A percentile compares a stretch with the other conserved stretches of the same genome.
phyloP scores from a whole-genome alignment of 1,284 basidiomycete genomes.

The Hymenochaete sp. region DNA sequence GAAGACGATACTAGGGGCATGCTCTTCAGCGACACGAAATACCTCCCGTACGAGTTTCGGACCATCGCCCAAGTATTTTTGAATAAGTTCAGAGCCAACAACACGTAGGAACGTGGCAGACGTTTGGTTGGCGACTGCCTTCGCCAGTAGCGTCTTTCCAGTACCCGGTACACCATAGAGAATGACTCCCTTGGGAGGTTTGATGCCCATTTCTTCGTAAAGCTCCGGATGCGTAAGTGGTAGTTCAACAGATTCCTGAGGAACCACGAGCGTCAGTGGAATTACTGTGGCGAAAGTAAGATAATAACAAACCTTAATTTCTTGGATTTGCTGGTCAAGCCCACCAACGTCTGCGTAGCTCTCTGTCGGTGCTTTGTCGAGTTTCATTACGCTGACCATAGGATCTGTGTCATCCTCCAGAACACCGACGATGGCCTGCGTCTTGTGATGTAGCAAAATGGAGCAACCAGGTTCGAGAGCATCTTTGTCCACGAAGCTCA shows the following conservation, averaged over 20 bases:
- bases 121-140: conserved; percentile 98
- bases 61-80: conserved; percentile 99
- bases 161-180: conserved; percentile 98
- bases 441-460: conserved; percentile 95
- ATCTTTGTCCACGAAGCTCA: conserved; percentile 99
- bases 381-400: conserved; percentile 97
- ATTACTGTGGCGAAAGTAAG: conserved; percentile 11
- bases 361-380: conserved; percentile 98
- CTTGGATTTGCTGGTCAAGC: conserved; percentile 93
- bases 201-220: conserved; percentile 99
- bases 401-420: conserved; percentile 96
- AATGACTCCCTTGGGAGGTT: conserved; percentile 98
- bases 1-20: conserved; percentile 98
- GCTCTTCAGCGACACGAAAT: conserved; percentile 95
- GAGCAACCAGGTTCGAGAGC: conserved; percentile 94
- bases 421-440: conserved; percentile 91
- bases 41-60: conserved; percentile 96
- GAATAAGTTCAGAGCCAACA: conserved; percentile 96
- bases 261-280: neutral
- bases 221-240: conserved; percentile 97
- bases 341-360: conserved; percentile 99
- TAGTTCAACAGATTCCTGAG: conserved; percentile 92
- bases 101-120: conserved; percentile 98
- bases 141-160: conserved; percentile 96
- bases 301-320: conserved; percentile 75